Base-by-base conservation (phyloP, 108 stramenopile species). In the Stephanodiscus triporus region DNA sequence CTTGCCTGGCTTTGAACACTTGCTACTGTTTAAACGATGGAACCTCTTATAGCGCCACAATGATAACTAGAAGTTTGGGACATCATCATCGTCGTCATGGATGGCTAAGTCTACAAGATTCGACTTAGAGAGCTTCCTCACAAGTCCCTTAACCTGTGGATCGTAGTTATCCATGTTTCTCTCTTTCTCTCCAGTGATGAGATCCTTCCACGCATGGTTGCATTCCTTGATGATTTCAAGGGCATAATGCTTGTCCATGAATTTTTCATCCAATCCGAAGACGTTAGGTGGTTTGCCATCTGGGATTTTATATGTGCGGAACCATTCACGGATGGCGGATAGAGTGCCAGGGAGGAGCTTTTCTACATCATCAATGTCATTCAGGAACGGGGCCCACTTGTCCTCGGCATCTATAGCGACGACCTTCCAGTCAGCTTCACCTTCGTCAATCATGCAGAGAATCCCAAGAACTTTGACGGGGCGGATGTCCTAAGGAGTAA, bases 401-500 rank as follows among this genome's bases (percentile, higher is more conserved):
- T 99, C 98, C 23, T 96, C 90, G 24, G 83, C 90, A 77, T 97
- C 94, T 63, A 99, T 97, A 32, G 81, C 84, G 51, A 99, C 94
- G 54, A 98, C 87, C 89, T 99, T 99, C 97, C 97, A 98, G 74
- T 99, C 98, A 27, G 96, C 89, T 87, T 99, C 97, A 56, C 97
- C 98, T 68, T 97, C 97, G 76, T 99, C 98, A 81, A 99, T 98
- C 93, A 99, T 94, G 72, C 92, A 91, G 37, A 99, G 84, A 61
- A 97, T 85, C 19, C 98, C 98, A 58, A 99, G 91, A 47, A 99
- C 93, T 85, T 99, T 99, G 56, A 97, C 96, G 37, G 94, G 94
- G 40, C 96, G 86, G 58, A 99, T 88, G 24, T 81, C 90, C 77
- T 96, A 63, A 63, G 63, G 22, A 47, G 30, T 34, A 74, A 47